Conservation (phyloP, 2,329 filamentous ascomycete species). For the Reticulascus tulasneorum region DNA sequence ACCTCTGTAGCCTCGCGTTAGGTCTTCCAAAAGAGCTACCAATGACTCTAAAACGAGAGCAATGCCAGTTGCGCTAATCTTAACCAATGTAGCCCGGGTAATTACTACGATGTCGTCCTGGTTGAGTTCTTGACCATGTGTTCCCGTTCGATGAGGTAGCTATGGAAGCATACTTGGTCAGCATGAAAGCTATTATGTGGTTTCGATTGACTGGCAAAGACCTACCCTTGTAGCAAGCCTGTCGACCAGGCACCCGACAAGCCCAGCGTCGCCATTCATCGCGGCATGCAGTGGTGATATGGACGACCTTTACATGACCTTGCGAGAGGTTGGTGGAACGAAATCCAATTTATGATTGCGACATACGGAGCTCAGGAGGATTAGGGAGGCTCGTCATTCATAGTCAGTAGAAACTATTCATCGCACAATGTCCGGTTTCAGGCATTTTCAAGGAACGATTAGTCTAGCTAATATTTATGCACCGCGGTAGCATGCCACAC, state of each 20-base stretch:
- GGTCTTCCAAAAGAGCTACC: conserved; percentile 54
- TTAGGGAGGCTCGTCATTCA: no score
- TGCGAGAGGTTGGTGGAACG: no score
- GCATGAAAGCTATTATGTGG: conserved; percentile 4
- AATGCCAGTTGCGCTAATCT: conserved; percentile 53
- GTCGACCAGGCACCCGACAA: conserved; percentile 60
- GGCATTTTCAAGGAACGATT: no score
- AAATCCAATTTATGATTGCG: no score
- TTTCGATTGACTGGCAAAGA: conserved; percentile 8
- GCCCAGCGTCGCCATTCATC: conserved; percentile 57
- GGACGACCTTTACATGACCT: no score
- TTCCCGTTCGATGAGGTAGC: conserved; percentile 62
- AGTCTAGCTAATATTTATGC: no score
- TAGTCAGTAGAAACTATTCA: no score
- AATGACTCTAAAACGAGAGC: conserved; percentile 53
- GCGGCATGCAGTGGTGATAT: no score
- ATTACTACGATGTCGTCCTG: conserved; percentile 59
- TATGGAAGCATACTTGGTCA: conserved; percentile 21
- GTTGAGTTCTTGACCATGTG: conserved; percentile 49
- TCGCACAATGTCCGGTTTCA: no score
- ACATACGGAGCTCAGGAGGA: no score
- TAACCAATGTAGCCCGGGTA: conserved; percentile 58
- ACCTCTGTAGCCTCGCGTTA: conserved; percentile 49
- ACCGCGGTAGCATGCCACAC: no score
- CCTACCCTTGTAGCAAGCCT: conserved; percentile 58